Conservation (phyloP, 176 grass and related monocot genomes). For the Aegilops sharonensis region DNA sequence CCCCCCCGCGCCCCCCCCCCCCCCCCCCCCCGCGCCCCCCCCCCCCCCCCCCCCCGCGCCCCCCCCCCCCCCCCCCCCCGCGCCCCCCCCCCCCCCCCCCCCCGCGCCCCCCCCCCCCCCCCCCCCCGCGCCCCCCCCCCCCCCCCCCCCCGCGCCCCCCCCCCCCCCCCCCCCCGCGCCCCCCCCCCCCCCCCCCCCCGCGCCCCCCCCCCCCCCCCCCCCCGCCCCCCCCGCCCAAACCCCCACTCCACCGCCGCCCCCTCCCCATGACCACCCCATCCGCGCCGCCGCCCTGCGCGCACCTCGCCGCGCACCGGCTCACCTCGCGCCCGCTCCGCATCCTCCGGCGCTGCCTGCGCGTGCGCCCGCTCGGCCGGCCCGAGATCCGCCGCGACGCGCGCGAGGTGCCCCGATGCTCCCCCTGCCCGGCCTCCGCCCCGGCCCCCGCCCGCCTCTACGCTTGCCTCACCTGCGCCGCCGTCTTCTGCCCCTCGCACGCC, state of each 20-base stretch:
- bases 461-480: constrained; percentile 71
- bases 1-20: not conserved
- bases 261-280: constrained; percentile 37
- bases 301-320: constrained; percentile 68
- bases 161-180: not conserved
- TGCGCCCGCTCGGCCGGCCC: constrained; percentile 68
- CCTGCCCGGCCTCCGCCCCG: constrained; percentile 42
- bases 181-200: not conserved
- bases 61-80: not conserved
- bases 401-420: constrained; percentile 58
- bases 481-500: constrained; percentile 73
- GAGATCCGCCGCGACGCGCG: constrained; percentile 66
- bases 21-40: not conserved
- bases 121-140: not conserved
- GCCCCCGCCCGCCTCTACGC: constrained; percentile 55
- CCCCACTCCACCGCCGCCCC: not conserved
- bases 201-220: not conserved
- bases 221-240: not conserved
- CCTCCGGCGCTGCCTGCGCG: constrained; percentile 75
- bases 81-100: not conserved
- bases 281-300: constrained; percentile 63
- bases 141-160: not conserved
- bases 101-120: not conserved
- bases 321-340: constrained; percentile 58
- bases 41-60: not conserved